phyloP scores from a whole-genome alignment of 768 basidiomycete genomes.

The Phallus indusiatus region DNA sequence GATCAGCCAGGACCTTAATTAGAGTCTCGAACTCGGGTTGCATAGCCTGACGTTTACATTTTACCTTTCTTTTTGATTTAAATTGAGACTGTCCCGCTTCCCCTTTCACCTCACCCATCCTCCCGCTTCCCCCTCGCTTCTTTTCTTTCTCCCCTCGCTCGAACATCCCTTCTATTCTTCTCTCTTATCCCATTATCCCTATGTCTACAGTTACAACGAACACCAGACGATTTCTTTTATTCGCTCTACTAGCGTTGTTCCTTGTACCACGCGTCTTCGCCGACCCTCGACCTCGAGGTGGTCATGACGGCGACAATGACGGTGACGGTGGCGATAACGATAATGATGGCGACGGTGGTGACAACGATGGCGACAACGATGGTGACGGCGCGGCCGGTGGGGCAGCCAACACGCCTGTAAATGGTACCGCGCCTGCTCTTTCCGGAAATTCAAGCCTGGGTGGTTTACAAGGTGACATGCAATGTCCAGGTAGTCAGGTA shows the following conservation, averaged over 20 bases:
- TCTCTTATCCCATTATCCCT: neutral
- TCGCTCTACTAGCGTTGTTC: neutral
- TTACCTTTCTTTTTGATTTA: neutral
- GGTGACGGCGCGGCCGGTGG: neutral
- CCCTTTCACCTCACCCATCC: neutral
- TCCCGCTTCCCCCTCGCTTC: neutral
- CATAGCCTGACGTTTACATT: neutral
- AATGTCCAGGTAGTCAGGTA: slow-evolving; percentile 4
- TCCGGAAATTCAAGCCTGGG: neutral
- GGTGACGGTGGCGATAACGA: too few relatives aligned
- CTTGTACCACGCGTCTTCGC: neutral
- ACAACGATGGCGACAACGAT: neutral
- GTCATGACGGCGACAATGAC: neutral
- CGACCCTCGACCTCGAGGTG: neutral
- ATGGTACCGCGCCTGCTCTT: neutral
- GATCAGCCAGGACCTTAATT: too few relatives aligned
- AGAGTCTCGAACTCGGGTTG: too few relatives aligned
- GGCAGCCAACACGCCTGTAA: neutral
- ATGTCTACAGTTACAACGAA: neutral
- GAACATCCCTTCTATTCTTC: neutral
- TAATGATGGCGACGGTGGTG: neutral
- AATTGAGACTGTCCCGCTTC: neutral
- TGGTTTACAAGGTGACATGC: neutral
- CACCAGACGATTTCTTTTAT: neutral
- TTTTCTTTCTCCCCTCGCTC: neutral